Evolutionary conservation across 495 filamentous ascomycete species (phyloP), one percentile per base, ranked within the genome.

Genomic region (Aspergillus mulundensis): DNA sequence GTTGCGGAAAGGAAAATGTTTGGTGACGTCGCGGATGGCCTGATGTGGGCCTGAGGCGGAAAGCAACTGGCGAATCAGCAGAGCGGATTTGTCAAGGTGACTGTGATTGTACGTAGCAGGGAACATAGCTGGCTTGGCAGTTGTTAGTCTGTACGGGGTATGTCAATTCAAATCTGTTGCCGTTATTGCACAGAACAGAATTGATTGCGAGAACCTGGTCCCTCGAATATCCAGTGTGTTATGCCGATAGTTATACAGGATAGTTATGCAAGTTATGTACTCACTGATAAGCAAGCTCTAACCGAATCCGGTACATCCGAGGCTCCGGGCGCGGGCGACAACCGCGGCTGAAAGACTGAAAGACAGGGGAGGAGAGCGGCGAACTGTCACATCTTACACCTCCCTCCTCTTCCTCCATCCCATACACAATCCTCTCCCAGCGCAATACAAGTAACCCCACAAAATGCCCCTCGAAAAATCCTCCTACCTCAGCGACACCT

Each of bases 401-500:
- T n/a, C n/a, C n/a, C n/a, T n/a, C n/a, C n/a, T 51, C 12, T 14
- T 36, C 32, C 25, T 28, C 25, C 16, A 18, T 36, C 11, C 23
- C 5, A 19, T 23, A 28, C 25, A 28, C 25, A 28, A 28, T n/a
- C 25, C 25, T 4, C 25, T 4, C 25, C 25, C 25, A 28, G n/a
- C n/a, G n/a, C 25, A 28, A 28, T 28, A 28, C 25, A 28, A 3
- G 25, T 3, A 28, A 4, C 3, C 25, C 25, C 25, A n/a, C 47
- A 59, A 21, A 3, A 75, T 76, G 90, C 73, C 88, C 24, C 66
- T 91, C 47, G 75, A 83, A 20, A 85, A 83, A 64, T 82, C 80
- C 30, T 82, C 90, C 43, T 95, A 91, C 60, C 65, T 96, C 47
- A 93, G 89, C 69, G 74, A 83, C 45, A 80, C 85, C 59, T 96